Evolutionary conservation across 2,329 filamentous ascomycete species (phyloP), one percentile per base, ranked within the genome.

Genomic region (Trichoderma oligosporum): DNA sequence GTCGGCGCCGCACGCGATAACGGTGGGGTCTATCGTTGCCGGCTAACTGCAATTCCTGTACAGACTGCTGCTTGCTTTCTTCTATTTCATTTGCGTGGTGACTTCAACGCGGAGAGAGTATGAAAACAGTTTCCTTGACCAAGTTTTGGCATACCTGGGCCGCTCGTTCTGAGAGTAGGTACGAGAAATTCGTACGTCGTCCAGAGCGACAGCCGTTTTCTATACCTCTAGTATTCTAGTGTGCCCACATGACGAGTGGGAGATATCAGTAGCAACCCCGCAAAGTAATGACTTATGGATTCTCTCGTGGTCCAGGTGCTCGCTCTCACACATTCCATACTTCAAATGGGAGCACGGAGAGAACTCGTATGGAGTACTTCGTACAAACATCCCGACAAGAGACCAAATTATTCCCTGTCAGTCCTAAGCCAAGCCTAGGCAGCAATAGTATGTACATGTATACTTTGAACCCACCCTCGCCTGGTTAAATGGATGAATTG

Each of bases 261-360:
- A 53, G 27, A 42, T 31, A 12, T 1, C 31, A 47, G 53, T 24
- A 29, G 33, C 41, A 56, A 48, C 53, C 42, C 53, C 53, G 53
- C 53, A 56, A 44, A 56, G 31, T 33, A 46, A 36, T n/a, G n/a
- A n/a, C n/a, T n/a, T 9, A 46, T 41, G 52, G 41, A 36, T 29
- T 55, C 52, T 38, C 46, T 41, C 52, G 31, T 29, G 12, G 41
- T 38, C 27, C 25, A 27, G 20, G 35, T 16, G 24, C 25, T 20
- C 16, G 22, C 31, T 36, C 41, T 46, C n/a, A 24, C 36, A 22
- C 29, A 45, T 16, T 35, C 45, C 25, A 12, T 35, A 39, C 31
- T 33, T 33, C 16, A n/a, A n/a, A n/a, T n/a, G n/a, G n/a, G n/a
- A n/a, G n/a, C n/a, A n/a, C n/a, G n/a, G n/a, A n/a, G n/a, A n/a